Base-by-base conservation (phyloP, 495 filamentous ascomycete genomes). In the Talaromyces liani region DNA sequence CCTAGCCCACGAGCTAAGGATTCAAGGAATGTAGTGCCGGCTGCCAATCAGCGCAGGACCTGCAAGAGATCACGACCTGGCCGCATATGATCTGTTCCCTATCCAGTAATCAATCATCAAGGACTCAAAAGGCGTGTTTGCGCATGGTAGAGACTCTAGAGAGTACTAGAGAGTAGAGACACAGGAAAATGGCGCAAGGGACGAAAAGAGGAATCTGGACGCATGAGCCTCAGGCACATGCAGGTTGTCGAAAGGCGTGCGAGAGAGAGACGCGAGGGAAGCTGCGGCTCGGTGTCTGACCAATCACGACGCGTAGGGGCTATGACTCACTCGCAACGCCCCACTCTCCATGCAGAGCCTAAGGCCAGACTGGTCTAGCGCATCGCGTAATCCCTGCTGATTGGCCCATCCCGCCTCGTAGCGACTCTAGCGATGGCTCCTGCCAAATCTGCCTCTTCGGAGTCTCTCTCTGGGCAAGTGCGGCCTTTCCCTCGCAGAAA, bases 381-480 rank as follows among this genome's bases (percentile, higher is more conserved):
- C 27, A 5, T 7, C 12, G 27, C 27, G 24, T 25, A 58, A 36
- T 10, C 29, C 16, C 12, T 16, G 9, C 24, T 55, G 18, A 55
- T 55, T 55, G 51, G 51, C 3, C 2, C 9, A 22, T 1, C 2
- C 2, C 27, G 1, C 3, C n/a, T n/a, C 22, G 22, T 47, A 10
- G 8, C 51, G 22, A 24, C 20, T 20, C 8, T 16, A 2, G 31
- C 56, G 29, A 25, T 22, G 56, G 56, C 56, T 58, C 31, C 53
- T 56, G 22, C 53, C 53, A 25, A 56, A 18, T 54, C 51, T 54
- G 51, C 51, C 47, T 51, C 53, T 29, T 56, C 53, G 51, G 51
- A 22, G 51, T 56, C 53, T 29, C 53, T 27, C 53, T 56, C 51
- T 56, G 53, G 53, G 53, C 22, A 56, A 61, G 34, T 49, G 59